Base-by-base conservation (phyloP, 192 early-diverging fungal genomes). In the Rhizophagus prolifer region DNA sequence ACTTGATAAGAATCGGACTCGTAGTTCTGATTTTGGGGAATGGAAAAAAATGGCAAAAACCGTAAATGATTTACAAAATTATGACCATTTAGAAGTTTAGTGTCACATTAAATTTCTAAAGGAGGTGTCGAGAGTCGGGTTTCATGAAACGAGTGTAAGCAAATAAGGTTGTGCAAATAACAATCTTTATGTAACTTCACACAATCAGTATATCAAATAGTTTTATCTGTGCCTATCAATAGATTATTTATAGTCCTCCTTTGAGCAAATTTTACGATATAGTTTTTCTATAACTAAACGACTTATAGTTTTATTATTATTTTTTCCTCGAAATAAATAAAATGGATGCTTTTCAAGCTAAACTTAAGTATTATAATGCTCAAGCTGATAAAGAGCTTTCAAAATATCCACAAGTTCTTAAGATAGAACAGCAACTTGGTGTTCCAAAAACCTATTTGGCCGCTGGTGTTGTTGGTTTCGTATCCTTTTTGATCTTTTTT, bases 371-470 rank as follows among this genome's bases (percentile, higher is more conserved):
- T 74, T 81, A 83, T 78, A 79, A 75, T 67, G 78, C 83, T 28
- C 80, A 91, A 86, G 77, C 93, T 78, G 94, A 97, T 84, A 87
- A 86, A 77, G 89, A 92, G 75, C 86, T 97, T 77, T 85, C 88
- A 78, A 86, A 91, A 76, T 81, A 91, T 66, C 87, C 91, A 19
- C 70, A 88, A 41, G 84, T 92, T 12, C 83, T 86, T 73, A 87
- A 91, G 47, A 77, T 96, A 72, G 90, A 98, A 85, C 83, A 84
- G 31, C 82, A 84, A 69, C 94, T 92, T 16, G 88, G 91, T n/a
- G 87, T 98, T 64, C 92, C 93, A 79, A 99, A 99, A 82, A 92
- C 92, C n/a, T 96, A 96, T 82, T 72, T 93, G 28, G 90, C 87
- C 30, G 67, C 83, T n/a, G 95, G 93, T 13, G 77, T 86, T 31